Percentiles rank a stretch among this genome's conserved stretches.
phyloP scores from a whole-genome alignment of 345 rosid genomes.

The Populus alba region DNA sequence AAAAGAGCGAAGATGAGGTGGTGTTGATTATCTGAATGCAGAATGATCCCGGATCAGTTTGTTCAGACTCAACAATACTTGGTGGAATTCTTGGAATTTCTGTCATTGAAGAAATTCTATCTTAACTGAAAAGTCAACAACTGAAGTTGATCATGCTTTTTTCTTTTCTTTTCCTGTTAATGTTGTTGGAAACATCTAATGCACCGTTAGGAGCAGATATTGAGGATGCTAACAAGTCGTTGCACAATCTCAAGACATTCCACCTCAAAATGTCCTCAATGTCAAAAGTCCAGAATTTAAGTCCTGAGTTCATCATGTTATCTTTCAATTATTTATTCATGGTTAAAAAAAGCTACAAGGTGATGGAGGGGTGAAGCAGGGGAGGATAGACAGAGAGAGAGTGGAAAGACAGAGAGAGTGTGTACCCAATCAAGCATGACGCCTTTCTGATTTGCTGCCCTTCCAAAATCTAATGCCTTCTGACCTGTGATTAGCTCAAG shows the following conservation, averaged over 20 bases:
- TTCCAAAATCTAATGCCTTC: conserved; percentile 84
- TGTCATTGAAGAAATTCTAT: not conserved
- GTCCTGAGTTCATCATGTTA: not conserved
- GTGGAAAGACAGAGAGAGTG: conserved; percentile 17
- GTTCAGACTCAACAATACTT: not conserved
- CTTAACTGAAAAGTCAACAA: not conserved
- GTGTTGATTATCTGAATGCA: not conserved
- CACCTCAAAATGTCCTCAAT: not conserved
- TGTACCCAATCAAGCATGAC: conserved; percentile 94
- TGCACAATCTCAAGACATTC: not conserved
- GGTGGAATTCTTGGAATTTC: not conserved
- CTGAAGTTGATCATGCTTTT: not conserved
- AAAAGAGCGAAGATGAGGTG: not conserved
- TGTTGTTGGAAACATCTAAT: not conserved
- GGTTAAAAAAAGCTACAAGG: not conserved
- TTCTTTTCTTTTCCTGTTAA: not conserved
- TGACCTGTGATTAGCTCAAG: conserved; percentile 92
- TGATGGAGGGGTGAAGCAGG: not conserved
- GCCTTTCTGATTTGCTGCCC: conserved; percentile 82
- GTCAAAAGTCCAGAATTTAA: not conserved
- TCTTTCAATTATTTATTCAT: not conserved
- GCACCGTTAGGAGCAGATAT: not conserved
- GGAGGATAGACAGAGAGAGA: not conserved
- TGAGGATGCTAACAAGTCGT: not conserved
- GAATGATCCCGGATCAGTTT: not conserved